Evolutionary conservation across 352 stramenopile species (phyloP), one percentile per base, ranked within the genome.

Genomic region (Pythium rhizo-oryzae): DNA sequence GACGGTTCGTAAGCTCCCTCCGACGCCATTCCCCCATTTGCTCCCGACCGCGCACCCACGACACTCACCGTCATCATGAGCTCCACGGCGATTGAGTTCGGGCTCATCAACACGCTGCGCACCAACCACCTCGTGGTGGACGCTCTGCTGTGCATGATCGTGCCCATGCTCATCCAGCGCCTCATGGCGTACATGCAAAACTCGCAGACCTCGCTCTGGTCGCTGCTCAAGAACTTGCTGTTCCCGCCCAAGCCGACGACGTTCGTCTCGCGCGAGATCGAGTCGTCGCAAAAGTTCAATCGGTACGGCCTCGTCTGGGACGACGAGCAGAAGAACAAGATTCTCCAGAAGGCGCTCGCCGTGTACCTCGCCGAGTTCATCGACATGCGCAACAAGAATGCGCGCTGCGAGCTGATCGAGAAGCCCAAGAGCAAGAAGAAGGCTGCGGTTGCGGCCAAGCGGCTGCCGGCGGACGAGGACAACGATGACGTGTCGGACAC

Each of bases 51-150:
- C 28, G 28, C 28, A 33, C 28, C 28, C 28, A 33, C 28, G 28
- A 33, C 28, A 33, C 6, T 6, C 28, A 33, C 28, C 28, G 28
- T 6, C 28, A 66, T 21, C 44, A 67, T 65, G 69, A 72, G 64
- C 18, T 77, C 74, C 41, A 78, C 71, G 13, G 71, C 76, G 9
- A 70, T 83, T 30, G 72, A 83, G 56, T 83, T 81, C 47, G 80
- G 77, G 15, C 67, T 87, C 53, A 81, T 88, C 72, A 82, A 80
- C 70, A 85, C 77, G 44, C 70, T 85, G 46, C 70, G 71, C 41
- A 77, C 71, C 12, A 51, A 53, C 60, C 58, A 67, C 47, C 35
- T 74, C 35, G 28, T 74, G 30, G 18, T 78, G 1, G 72, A 78
- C 51, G 69, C 59, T 21, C 23, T 78, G 25, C 59, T 78, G 23